These are phyloP conservation scores for Metschnikowia similis DNA, from an alignment of 805 yeast species.

Conservation along the genomic window DNA sequence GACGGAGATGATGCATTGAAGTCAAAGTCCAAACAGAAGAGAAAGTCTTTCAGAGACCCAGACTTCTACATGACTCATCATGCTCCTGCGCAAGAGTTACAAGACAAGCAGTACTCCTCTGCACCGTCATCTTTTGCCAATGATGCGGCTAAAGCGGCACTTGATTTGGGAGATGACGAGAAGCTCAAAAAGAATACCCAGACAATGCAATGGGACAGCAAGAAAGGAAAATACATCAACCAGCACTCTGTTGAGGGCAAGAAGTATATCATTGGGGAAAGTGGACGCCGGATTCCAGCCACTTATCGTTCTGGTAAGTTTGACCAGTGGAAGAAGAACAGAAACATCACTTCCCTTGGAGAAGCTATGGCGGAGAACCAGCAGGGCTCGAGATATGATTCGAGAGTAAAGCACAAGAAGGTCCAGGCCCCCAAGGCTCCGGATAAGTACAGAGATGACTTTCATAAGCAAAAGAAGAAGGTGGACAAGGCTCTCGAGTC, in stretches of 20 bases:
- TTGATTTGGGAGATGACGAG: slow-evolving; percentile 77
- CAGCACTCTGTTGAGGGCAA: slow-evolving; percentile 66
- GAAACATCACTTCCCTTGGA: slow-evolving; percentile 47
- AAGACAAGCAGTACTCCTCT: slow-evolving; percentile 66
- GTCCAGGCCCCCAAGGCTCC: slow-evolving; percentile 82
- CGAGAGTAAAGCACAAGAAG: slow-evolving; percentile 67
- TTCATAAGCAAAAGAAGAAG: slow-evolving; percentile 72
- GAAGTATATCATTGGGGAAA: slow-evolving; percentile 89
- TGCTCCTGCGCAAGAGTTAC: slow-evolving; percentile 76
- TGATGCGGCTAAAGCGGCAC: slow-evolving; percentile 81
- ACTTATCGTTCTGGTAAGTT: slow-evolving; percentile 85
- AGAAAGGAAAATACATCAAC: slow-evolving; percentile 85
- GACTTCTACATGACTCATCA: slow-evolving; percentile 80
- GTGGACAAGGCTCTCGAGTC: slow-evolving; percentile 73
- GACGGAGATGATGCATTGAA: slow-evolving; percentile 44
- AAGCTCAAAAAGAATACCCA: slow-evolving; percentile 66
- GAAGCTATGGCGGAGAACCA: slow-evolving; percentile 15
- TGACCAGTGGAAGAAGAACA: slow-evolving; percentile 83
- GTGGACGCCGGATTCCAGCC: slow-evolving; percentile 91
- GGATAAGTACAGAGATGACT: slow-evolving; percentile 88
- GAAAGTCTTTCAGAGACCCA: slow-evolving; percentile 64
- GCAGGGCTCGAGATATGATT: slow-evolving; percentile 23
- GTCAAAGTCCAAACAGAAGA: slow-evolving; percentile 31
- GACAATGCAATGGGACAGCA: slow-evolving; percentile 87
- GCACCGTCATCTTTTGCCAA: slow-evolving; percentile 62